phyloP scores from a whole-genome alignment of 2,329 filamentous ascomycete genomes.

The Fusarium metavorans region DNA sequence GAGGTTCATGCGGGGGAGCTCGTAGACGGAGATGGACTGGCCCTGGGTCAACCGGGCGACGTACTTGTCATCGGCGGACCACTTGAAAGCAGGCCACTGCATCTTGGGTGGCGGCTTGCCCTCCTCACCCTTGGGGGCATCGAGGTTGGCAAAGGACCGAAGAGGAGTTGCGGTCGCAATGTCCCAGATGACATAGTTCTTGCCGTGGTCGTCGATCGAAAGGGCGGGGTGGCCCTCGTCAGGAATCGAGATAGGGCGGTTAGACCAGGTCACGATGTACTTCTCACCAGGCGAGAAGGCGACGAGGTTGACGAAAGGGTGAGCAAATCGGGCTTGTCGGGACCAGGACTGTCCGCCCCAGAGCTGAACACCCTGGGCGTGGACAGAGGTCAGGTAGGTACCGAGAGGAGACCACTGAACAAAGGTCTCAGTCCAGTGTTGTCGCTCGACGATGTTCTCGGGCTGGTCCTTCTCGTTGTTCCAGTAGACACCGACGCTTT shows the following conservation, averaged over 20 bases:
- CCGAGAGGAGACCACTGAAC: slow-evolving; percentile 97
- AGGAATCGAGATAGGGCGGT: slow-evolving; percentile 90
- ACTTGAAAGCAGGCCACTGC: slow-evolving; percentile 99
- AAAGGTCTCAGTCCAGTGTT: slow-evolving; percentile 98
- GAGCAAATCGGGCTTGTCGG: slow-evolving; percentile 91
- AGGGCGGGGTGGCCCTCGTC: slow-evolving; percentile 88
- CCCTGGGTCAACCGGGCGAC: slow-evolving; percentile 91
- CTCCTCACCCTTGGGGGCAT: slow-evolving; percentile 72
- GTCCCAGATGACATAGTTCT: slow-evolving; percentile 99
- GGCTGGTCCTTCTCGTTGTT: slow-evolving; percentile 95
- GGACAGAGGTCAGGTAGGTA: slow-evolving; percentile 93
- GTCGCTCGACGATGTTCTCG: slow-evolving; percentile 89
- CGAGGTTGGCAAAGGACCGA: slow-evolving; percentile 92
- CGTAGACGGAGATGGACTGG: slow-evolving; percentile 91
- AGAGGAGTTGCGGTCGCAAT: slow-evolving; percentile 89
- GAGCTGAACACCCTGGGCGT: slow-evolving; percentile 95
- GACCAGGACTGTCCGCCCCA: slow-evolving; percentile 95
- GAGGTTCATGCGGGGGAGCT: slow-evolving; percentile 88
- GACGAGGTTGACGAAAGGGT: slow-evolving; percentile 94
- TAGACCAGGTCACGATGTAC: slow-evolving; percentile 97
- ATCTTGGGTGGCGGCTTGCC: slow-evolving; percentile 84
- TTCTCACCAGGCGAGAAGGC: slow-evolving; percentile 95
- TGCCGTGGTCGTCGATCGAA: slow-evolving; percentile 93
- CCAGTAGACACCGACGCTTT: slow-evolving; percentile 96
- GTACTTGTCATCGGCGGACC: slow-evolving; percentile 97